These are phyloP conservation scores for Colletotrichum phormii DNA, from an alignment of 2,329 filamentous ascomycete species.

Conservation along the genomic window DNA sequence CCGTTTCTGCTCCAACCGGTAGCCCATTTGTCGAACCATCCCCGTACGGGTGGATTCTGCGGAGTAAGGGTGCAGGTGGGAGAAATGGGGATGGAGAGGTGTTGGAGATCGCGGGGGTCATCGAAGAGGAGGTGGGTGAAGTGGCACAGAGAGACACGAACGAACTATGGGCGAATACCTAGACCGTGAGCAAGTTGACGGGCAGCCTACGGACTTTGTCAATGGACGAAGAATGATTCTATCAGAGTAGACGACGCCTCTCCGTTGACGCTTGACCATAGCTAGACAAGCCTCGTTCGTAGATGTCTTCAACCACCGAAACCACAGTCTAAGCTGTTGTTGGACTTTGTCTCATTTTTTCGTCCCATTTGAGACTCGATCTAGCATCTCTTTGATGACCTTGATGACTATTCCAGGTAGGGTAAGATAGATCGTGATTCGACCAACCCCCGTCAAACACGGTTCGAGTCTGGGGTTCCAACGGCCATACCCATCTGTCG, in stretches of 20 bases:
- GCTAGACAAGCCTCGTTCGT: background rate
- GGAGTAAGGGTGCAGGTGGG: conserved; percentile 18
- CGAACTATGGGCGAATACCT: background rate
- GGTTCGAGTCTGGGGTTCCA: background rate
- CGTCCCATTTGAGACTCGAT: background rate
- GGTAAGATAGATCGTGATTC: conserved; percentile 1
- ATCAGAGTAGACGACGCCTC: background rate
- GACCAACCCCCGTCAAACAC: conserved; percentile 12
- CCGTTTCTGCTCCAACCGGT: background rate
- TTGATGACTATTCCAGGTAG: background rate
- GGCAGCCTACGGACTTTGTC: background rate
- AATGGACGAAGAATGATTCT: background rate
- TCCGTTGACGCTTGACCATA: background rate
- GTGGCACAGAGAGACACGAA: background rate
- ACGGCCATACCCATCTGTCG: background rate
- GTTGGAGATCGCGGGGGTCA: conserved; percentile 31
- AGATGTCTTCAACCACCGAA: background rate
- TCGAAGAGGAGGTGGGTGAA: conserved; percentile 13
- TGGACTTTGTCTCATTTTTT: background rate
- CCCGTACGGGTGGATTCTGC: conserved; percentile 22
- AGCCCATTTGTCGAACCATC: background rate
- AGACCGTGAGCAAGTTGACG: background rate
- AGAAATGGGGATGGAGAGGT: background rate
- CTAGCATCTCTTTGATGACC: conserved; percentile 4
- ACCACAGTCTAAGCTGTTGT: background rate